Evolutionary conservation across 495 filamentous ascomycete genomes (phyloP).

Genomic region (Hyaloscypha bicolor): DNA sequence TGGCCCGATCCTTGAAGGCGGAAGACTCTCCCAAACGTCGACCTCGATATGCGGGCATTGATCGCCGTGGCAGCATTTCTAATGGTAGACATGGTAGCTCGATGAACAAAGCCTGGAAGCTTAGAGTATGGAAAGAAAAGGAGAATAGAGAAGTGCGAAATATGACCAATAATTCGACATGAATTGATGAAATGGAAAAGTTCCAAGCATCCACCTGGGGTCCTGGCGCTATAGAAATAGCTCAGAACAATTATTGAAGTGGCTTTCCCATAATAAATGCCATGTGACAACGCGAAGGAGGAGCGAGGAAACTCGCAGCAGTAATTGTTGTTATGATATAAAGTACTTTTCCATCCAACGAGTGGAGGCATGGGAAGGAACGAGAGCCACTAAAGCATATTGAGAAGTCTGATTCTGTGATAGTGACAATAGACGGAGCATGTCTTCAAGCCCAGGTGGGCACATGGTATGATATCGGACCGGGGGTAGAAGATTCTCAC

Average conservation of each 20-base stretch:
- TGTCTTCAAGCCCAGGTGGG: too few relatives aligned
- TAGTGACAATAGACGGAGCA: not conserved
- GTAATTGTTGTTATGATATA: not conserved
- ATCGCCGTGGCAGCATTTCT: slow-evolving; percentile 20
- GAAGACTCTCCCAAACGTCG: slow-evolving; percentile 70
- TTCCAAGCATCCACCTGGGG: not conserved
- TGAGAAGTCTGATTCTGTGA: not conserved
- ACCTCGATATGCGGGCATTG: slow-evolving; percentile 41
- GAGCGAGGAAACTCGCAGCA: not conserved
- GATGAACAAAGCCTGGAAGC: not conserved
- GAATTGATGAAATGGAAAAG: not conserved
- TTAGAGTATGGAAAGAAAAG: slow-evolving; percentile 21
- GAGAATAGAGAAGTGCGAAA: slow-evolving; percentile 11
- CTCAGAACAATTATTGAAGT: not conserved
- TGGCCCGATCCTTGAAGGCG: slow-evolving; percentile 71
- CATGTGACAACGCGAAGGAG: not conserved
- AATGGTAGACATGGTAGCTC: slow-evolving; percentile 17
- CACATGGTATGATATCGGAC: too few relatives aligned
- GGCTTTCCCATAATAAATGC: not conserved
- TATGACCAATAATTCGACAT: slow-evolving; percentile 12
- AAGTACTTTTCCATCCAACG: not conserved
- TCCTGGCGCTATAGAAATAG: not conserved
- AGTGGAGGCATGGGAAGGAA: not conserved
- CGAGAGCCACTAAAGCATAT: not conserved
- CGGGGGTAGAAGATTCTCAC: too few relatives aligned